Conservation (phyloP, 805 yeast genomes). For the Kuraishia ogatae region DNA sequence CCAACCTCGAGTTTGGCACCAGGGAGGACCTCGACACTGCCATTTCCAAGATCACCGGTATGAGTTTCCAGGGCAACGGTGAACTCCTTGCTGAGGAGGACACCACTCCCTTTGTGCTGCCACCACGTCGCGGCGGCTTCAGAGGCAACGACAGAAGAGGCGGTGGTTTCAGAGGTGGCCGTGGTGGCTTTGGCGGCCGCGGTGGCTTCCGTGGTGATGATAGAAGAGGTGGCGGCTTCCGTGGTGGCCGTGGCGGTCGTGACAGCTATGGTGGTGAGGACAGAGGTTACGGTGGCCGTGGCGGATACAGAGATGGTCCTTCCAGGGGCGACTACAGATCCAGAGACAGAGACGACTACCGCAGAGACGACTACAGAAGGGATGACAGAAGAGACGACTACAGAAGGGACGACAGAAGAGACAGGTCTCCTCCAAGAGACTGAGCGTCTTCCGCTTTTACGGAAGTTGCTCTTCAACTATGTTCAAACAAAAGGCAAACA, state of each 20-base stretch:
- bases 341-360: slow-evolving; percentile 37
- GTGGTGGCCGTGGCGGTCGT: slow-evolving; percentile 18
- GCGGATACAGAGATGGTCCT: too few species aligned
- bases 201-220: slow-evolving; percentile 21
- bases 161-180: slow-evolving; percentile 30
- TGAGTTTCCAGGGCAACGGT: slow-evolving; percentile 58
- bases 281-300: slow-evolving; percentile 37
- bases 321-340: slow-evolving; percentile 48
- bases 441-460: slow-evolving; percentile 16
- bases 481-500: too few species aligned
- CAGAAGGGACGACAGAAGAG: slow-evolving; percentile 53
- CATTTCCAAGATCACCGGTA: slow-evolving; percentile 60
- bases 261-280: slow-evolving; percentile 16
- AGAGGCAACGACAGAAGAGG: slow-evolving; percentile 34
- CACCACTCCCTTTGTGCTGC: slow-evolving; percentile 44
- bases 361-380: slow-evolving; percentile 49
- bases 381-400: slow-evolving; percentile 34
- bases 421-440: slow-evolving; percentile 74
- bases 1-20: slow-evolving; percentile 47
- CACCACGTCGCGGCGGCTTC: slow-evolving; percentile 28
- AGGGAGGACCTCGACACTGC: slow-evolving; percentile 75
- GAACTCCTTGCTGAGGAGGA: slow-evolving; percentile 74
- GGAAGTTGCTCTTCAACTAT: neutral
- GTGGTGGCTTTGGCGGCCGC: slow-evolving; percentile 34
- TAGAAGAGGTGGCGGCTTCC: slow-evolving; percentile 15